These are phyloP conservation scores for Juncus inflexus DNA, from an alignment of 176 grass and related monocot genomes.

Conservation along the genomic window DNA sequence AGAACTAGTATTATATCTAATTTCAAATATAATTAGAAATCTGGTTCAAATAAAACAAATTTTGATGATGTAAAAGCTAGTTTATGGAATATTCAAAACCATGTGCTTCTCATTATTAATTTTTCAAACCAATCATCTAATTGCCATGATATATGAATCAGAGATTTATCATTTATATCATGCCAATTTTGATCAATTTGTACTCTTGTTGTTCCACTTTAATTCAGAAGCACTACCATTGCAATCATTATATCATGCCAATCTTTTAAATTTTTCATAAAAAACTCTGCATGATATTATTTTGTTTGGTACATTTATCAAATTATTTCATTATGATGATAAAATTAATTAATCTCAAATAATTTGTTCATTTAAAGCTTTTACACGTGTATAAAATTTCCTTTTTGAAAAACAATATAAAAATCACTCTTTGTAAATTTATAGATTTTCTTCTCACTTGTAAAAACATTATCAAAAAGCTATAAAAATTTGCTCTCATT, in stretches of 20 bases:
- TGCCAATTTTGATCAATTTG: background rate
- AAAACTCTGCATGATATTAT: background rate
- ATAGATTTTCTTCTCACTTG: background rate
- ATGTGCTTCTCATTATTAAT: background rate
- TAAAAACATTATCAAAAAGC: background rate
- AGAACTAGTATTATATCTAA: too few species aligned
- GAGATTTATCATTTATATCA: constrained; percentile 1
- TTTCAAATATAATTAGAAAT: too few species aligned
- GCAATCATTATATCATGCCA: background rate
- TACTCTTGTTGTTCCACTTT: background rate
- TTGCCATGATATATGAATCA: constrained; percentile 13
- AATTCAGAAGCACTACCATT: constrained; percentile 2
- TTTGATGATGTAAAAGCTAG: too few species aligned
- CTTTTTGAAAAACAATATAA: background rate
- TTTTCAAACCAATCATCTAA: constrained; percentile 1
- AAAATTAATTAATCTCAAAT: too few species aligned
- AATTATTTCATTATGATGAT: too few species aligned
- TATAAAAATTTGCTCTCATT: background rate
- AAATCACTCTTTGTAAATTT: background rate
- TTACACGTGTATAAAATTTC: background rate
- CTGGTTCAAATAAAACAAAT: too few species aligned
- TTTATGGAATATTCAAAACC: too few species aligned
- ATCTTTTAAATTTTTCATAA: constrained; percentile 2
- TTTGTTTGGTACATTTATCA: too few species aligned
- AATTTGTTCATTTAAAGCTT: too few species aligned